Evolutionary conservation across 371 early-diverging fungal species (phyloP).

Genomic region (Modicella reniformis): DNA sequence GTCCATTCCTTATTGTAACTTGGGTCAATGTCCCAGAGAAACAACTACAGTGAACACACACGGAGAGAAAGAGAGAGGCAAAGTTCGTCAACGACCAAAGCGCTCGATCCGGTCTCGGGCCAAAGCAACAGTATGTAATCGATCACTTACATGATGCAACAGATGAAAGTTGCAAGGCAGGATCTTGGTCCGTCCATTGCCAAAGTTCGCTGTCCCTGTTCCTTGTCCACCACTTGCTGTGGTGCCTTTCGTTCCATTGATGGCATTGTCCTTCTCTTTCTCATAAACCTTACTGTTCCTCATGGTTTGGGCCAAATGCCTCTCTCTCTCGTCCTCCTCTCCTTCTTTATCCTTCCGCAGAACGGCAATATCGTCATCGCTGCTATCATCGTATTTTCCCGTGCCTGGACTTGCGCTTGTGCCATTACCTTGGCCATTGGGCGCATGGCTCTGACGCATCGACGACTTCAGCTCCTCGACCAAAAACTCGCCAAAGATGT

Average conservation of each 20-base stretch:
- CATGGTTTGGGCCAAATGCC: background rate
- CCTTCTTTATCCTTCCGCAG: background rate
- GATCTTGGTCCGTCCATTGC: slow-evolving; percentile 38
- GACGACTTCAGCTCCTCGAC: slow-evolving; percentile 43
- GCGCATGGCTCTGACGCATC: slow-evolving; percentile 17
- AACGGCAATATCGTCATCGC: background rate
- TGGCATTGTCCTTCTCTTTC: slow-evolving; percentile 5
- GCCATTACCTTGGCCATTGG: slow-evolving; percentile 15
- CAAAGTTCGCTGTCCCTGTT: background rate
- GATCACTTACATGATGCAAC: slow-evolving; percentile 46
- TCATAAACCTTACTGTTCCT: slow-evolving; percentile 1
- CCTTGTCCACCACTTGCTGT: slow-evolving; percentile 1
- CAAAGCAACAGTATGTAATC: background rate
- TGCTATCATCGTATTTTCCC: slow-evolving; percentile 5
- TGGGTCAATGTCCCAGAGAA: slow-evolving; percentile 45
- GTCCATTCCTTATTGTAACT: slow-evolving; percentile 49
- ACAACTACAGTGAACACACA: slow-evolving; percentile 18
- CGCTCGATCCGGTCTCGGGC: background rate
- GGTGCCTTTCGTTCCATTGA: background rate
- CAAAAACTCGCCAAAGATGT: slow-evolving; percentile 49
- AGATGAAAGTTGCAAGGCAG: slow-evolving; percentile 45
- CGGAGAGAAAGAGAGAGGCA: background rate
- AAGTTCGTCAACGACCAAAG: background rate
- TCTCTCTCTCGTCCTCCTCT: background rate
- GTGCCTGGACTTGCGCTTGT: background rate